Evolutionary conservation across 805 yeast genomes (phyloP).

Genomic region (Scheffersomyces lignosus): DNA sequence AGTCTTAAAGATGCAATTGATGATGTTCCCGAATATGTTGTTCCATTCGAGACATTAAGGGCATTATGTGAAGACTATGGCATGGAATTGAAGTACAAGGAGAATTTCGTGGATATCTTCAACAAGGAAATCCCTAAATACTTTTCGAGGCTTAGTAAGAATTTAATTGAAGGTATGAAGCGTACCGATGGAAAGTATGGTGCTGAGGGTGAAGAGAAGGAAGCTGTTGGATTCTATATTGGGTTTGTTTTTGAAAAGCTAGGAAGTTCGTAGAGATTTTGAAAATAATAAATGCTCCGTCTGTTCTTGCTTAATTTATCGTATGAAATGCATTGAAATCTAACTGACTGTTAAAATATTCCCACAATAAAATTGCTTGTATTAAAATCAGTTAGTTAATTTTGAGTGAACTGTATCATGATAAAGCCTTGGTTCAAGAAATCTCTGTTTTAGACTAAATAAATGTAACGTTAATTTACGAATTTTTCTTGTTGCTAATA

Average conservation of each 20-base stretch:
- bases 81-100: constrained; percentile 66
- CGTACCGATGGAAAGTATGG: constrained; percentile 81
- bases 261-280: constrained; percentile 15
- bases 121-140: constrained; percentile 73
- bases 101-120: constrained; percentile 80
- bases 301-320: too few species aligned
- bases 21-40: constrained; percentile 94
- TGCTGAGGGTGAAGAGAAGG: constrained; percentile 85
- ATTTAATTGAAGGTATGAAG: constrained; percentile 65
- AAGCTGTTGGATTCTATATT: constrained; percentile 83
- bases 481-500: too few species aligned
- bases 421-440: too few species aligned
- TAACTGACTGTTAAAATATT: too few species aligned
- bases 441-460: too few species aligned
- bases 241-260: constrained; percentile 80
- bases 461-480: too few species aligned
- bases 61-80: constrained; percentile 83
- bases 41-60: constrained; percentile 87
- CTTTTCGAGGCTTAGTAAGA: constrained; percentile 57
- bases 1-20: constrained; percentile 91
- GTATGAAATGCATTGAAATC: too few species aligned
- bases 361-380: too few species aligned
- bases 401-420: too few species aligned
- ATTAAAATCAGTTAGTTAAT: too few species aligned
- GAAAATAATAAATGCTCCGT: too few species aligned